Percentiles rank a stretch among this genome's conserved stretches.
phyloP scores from a whole-genome alignment of 768 basidiomycete species.

The Xerocomellus dryophilus region DNA sequence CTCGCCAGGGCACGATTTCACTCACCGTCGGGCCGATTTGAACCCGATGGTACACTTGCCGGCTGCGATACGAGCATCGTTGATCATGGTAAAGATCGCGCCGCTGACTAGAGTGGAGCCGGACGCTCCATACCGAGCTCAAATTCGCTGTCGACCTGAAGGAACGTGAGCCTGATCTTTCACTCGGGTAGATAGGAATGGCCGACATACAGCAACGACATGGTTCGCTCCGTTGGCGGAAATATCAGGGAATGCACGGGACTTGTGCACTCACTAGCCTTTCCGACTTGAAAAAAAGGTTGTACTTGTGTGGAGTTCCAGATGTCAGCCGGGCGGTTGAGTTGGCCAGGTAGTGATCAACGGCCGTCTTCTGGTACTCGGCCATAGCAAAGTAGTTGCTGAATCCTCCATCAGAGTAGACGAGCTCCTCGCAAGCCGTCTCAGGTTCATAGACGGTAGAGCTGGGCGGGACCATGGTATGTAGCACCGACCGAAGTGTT shows the following conservation, averaged over 20 bases:
- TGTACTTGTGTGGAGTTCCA: slow-evolving; percentile 31
- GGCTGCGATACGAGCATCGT: slow-evolving; percentile 34
- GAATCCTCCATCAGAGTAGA: no score
- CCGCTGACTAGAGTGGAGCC: slow-evolving; percentile 32
- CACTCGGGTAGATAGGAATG: not conserved
- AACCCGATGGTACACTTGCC: slow-evolving; percentile 37
- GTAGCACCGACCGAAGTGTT: slow-evolving; percentile 49
- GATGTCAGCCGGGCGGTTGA: slow-evolving; percentile 18
- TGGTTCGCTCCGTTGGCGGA: slow-evolving; percentile 37
- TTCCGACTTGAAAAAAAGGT: slow-evolving; percentile 19
- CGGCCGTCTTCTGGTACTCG: no score
- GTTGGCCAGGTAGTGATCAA: no score
- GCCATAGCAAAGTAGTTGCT: slow-evolving; percentile 47
- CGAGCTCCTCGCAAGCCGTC: slow-evolving; percentile 31
- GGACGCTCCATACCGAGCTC: slow-evolving; percentile 33
- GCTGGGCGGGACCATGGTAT: slow-evolving; percentile 38
- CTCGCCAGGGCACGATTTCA: slow-evolving; percentile 24
- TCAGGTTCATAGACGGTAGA: slow-evolving; percentile 27
- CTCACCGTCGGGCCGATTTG: slow-evolving; percentile 47
- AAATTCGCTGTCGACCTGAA: slow-evolving; percentile 39
- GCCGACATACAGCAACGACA: slow-evolving; percentile 16
- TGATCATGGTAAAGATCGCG: slow-evolving; percentile 35
- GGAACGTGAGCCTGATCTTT: not conserved
- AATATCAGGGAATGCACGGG: slow-evolving; percentile 38
- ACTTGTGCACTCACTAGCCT: slow-evolving; percentile 35